Percentiles rank a stretch among this genome's conserved stretches.
phyloP scores from a whole-genome alignment of 495 filamentous ascomycete genomes.

The Aspergillus nanangensis region DNA sequence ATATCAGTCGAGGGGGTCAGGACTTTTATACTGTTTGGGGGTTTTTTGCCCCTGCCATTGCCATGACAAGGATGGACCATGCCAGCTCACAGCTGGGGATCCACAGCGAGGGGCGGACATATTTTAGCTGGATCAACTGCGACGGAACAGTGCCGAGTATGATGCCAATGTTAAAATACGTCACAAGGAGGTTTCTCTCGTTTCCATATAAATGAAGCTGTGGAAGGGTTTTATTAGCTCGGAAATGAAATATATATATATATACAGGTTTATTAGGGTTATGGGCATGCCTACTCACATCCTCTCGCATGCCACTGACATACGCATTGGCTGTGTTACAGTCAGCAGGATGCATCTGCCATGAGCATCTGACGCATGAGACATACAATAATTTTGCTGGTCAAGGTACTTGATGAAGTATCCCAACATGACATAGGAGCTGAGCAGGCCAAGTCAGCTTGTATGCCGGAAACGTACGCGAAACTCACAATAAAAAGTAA shows the following conservation, averaged over 20 bases:
- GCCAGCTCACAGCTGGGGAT: constrained; percentile 9
- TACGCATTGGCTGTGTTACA: constrained; percentile 51
- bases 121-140: constrained; percentile 19
- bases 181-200: constrained; percentile 26
- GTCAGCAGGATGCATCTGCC: constrained; percentile 7
- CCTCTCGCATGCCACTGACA: constrained; percentile 59
- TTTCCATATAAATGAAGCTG: constrained; percentile 50
- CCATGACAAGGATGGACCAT: constrained; percentile 16
- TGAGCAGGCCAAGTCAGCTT: constrained; percentile 13
- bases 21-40: no score
- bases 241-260: no score
- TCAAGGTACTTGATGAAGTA: constrained; percentile 16
- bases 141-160: constrained; percentile 7
- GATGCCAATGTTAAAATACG: constrained; percentile 10
- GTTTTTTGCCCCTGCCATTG: no score
- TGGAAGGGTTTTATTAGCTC: no score
- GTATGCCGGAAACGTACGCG: no score
- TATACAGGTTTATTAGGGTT: no score
- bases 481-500: no score
- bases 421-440: constrained; percentile 8
- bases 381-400: background rate
- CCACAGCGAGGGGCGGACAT: constrained; percentile 9
- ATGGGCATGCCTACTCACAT: constrained; percentile 42
- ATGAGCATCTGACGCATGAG: background rate
- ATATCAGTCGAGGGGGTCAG: constrained; percentile 12